phyloP scores from a whole-genome alignment of 2,329 filamentous ascomycete genomes.

The Colletotrichum noveboracense region DNA sequence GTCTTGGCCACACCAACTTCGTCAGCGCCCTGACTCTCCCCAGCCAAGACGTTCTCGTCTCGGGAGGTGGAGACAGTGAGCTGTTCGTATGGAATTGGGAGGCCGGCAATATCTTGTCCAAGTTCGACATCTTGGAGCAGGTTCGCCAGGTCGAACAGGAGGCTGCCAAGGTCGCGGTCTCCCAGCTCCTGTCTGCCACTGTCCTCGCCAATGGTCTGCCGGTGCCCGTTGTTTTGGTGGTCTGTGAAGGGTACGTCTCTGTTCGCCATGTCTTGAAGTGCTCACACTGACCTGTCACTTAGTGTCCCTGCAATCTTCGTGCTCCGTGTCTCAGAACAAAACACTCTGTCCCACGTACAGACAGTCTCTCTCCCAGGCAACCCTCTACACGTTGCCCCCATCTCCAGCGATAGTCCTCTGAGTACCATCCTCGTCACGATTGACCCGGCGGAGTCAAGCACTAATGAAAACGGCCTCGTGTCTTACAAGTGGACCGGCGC shows the following conservation, averaged over 20 bases:
- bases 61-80: slow-evolving; percentile 84
- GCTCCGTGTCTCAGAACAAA: slow-evolving; percentile 58
- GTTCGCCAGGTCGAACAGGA: slow-evolving; percentile 33
- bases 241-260: slow-evolving; percentile 52
- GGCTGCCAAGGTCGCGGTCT: slow-evolving; percentile 52
- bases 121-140: slow-evolving; percentile 54
- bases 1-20: slow-evolving; percentile 87
- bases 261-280: neutral
- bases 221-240: slow-evolving; percentile 34
- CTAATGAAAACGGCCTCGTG: slow-evolving; percentile 23
- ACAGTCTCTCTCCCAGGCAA: slow-evolving; percentile 67
- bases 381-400: slow-evolving; percentile 59
- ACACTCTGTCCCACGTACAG: slow-evolving; percentile 52
- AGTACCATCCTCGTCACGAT: slow-evolving; percentile 44
- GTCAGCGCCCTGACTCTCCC: slow-evolving; percentile 78
- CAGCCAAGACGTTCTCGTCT: slow-evolving; percentile 71
- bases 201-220: slow-evolving; percentile 14
- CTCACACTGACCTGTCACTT: slow-evolving; percentile 23
- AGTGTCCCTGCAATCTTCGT: slow-evolving; percentile 69
- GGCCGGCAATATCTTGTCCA: slow-evolving; percentile 56
- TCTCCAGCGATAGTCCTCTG: slow-evolving; percentile 24
- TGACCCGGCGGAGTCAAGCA: slow-evolving; percentile 35
- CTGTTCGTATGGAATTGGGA: slow-evolving; percentile 86
- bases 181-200: slow-evolving; percentile 40
- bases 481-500: slow-evolving; percentile 26